A percentile compares a stretch with the other conserved stretches of the same genome.
Evolutionary conservation across 1,139 yeast genomes (phyloP).

Genomic region (Yamadazyma conglobata): DNA sequence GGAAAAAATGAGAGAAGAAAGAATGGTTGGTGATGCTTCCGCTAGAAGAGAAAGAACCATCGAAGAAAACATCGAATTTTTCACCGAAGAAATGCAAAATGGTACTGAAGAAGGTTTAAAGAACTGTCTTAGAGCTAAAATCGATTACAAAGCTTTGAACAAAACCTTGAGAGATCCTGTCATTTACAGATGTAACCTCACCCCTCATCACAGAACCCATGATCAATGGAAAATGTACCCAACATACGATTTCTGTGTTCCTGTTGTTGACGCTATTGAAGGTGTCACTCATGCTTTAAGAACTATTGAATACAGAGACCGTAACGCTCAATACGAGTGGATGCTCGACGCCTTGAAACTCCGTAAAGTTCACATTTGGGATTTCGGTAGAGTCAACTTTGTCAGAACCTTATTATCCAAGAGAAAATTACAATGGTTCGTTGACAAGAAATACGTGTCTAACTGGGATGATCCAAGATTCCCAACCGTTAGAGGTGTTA

Average conservation of each 20-base stretch:
- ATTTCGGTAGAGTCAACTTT: slow-evolving; percentile 93
- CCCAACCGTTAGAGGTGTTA: slow-evolving; percentile 98
- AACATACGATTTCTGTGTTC: slow-evolving; percentile 97
- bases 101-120: slow-evolving; percentile 89
- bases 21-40: slow-evolving; percentile 93
- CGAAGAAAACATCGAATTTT: slow-evolving; percentile 83
- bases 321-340: slow-evolving; percentile 98
- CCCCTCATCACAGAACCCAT: slow-evolving; percentile 97
- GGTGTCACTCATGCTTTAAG: slow-evolving; percentile 97
- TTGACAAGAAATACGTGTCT: slow-evolving; percentile 76
- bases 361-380: slow-evolving; percentile 95
- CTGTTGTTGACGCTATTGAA: slow-evolving; percentile 89
- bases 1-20: slow-evolving; percentile 95
- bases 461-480: slow-evolving; percentile 99
- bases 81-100: slow-evolving; percentile 85
- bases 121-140: slow-evolving; percentile 93
- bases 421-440: slow-evolving; percentile 98
- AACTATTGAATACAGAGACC: slow-evolving; percentile 96
- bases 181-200: slow-evolving; percentile 90
- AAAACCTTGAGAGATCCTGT: slow-evolving; percentile 97
- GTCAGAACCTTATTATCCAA: slow-evolving; percentile 90
- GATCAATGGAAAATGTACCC: slow-evolving; percentile 91
- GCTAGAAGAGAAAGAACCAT: slow-evolving; percentile 86
- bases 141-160: slow-evolving; percentile 83
- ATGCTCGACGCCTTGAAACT: slow-evolving; percentile 73